Base-by-base conservation (phyloP, 441 rosid species). In the Adansonia madagascariensis region DNA sequence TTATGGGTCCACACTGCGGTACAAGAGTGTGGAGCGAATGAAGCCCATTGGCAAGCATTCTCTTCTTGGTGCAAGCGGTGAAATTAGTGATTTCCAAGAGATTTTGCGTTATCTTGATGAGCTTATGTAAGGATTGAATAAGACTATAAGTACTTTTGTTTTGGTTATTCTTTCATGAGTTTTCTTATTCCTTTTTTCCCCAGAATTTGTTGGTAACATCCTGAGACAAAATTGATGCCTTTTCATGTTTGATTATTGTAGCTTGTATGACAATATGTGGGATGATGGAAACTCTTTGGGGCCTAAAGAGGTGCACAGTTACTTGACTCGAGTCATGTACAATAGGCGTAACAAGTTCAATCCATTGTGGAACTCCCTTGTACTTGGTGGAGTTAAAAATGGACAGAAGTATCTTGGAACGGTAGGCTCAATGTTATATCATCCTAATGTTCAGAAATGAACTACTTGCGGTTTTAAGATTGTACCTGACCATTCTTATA, bases 211-310 rank as follows among this genome's bases (percentile, higher is more conserved):
- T 71, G 60, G 18, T 27, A 22, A n/a, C n/a, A 4, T 39, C 47
- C 15, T 31, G 46, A 31, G n/a, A 31, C 75, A 66, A 66, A 66
- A 47, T 8, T 68, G 57, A 22, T 20, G 3, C 52, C 65, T 82
- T 65, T 71, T 75, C 49, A 44, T 57, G 69, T 82, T 65, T 35
- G 14, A 71, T 81, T 55, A n/a, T 80, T 85, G 79, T 89, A 96
- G 98, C 86, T 83, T 96, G 75, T 80, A 96, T 77, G 99, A 96
- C 89, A 91, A 94, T 74, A 94, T 96, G 99, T 94, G 99, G 98
- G 99, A 96, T 88, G 99, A 96, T 81, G 97, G 97, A 15, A 94
- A 96, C 83, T 94, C 99, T n/a, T 82, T 94, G 87, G 99, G 98
- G 75, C 99, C 99, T 14, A 96, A 96, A 82, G 98, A 96, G 91